Evolutionary conservation across 371 early-diverging fungal species (phyloP), one percentile per base, ranked within the genome.

Genomic region (Chytridiales sp.): DNA sequence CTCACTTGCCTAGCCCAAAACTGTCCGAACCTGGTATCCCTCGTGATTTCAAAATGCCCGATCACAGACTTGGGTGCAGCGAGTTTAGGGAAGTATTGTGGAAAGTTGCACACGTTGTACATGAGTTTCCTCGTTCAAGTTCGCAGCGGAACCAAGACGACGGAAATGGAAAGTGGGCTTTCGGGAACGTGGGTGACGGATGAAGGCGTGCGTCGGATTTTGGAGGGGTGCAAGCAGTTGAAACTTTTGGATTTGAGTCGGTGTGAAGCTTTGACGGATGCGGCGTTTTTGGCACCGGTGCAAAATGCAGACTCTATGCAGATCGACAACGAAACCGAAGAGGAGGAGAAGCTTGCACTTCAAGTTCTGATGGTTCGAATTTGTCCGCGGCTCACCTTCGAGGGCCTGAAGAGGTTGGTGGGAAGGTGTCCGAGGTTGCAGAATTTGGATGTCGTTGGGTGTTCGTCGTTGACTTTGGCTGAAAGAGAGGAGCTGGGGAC

Each of bases 361-460:
- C 66, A 61, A 36, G 61, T 56, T 34, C 21, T 61, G 27, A 27
- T 56, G 22, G 44, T 56, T 50, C 50, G 51, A 34, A 56, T 48
- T 1, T 66, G 66, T 40, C 51, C 49, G 15, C 1, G 48, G 51
- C 17, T 66, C 30, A 66, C 57, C 35, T 26, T 48, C 19, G 51
- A 13, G 9, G 66, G 66, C 38, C 19, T 57, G 48, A 6, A 11
- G 35, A 13, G 44, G 50, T 32, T 66, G 2, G 41, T 27, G 9
- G 30, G 29, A 35, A 15, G 26, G 50, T 47, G 61, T 43, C 56
- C 56, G 49, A 30, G 66, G 61, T 47, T 66, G 51, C 41, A 42
- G 56, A 58, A 50, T 13, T 31, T 66, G 56, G 66, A 66, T 27
- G 51, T 56, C 48, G 11, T 42, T 1, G 66, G 66, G 44, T 66